These are phyloP conservation scores for Crataegus laevigata DNA, from an alignment of 306 rosid genomes.

Conservation along the genomic window DNA sequence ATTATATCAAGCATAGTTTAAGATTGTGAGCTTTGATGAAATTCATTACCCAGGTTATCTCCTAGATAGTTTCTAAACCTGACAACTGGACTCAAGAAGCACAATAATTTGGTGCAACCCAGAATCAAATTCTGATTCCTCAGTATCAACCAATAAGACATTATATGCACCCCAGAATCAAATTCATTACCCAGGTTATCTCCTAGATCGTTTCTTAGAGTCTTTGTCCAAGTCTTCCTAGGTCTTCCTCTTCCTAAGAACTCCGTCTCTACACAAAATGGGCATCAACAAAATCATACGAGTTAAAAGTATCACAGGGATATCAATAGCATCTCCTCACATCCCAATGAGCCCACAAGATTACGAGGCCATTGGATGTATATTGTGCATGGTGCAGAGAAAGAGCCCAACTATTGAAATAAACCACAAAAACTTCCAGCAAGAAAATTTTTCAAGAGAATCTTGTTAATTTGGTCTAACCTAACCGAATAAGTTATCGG, in stretches of 20 bases:
- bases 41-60: background rate
- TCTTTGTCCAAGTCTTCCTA: no score
- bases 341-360: no score
- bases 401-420: background rate
- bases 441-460: background rate
- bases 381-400: background rate
- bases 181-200: no score
- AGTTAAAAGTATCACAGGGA: background rate
- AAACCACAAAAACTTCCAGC: background rate
- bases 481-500: background rate
- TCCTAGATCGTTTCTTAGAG: no score
- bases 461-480: background rate
- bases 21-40: no score
- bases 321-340: no score
- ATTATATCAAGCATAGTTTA: background rate
- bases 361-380: background rate
- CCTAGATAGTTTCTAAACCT: background rate
- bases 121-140: background rate
- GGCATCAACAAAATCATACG: background rate
- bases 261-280: background rate
- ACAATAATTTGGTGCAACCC: background rate
- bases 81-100: background rate
- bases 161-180: background rate
- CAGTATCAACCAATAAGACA: background rate
- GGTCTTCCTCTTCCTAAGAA: background rate